These are phyloP conservation scores for Daldinia caldariorum DNA, from an alignment of 495 filamentous ascomycete genomes.

Conservation along the genomic window DNA sequence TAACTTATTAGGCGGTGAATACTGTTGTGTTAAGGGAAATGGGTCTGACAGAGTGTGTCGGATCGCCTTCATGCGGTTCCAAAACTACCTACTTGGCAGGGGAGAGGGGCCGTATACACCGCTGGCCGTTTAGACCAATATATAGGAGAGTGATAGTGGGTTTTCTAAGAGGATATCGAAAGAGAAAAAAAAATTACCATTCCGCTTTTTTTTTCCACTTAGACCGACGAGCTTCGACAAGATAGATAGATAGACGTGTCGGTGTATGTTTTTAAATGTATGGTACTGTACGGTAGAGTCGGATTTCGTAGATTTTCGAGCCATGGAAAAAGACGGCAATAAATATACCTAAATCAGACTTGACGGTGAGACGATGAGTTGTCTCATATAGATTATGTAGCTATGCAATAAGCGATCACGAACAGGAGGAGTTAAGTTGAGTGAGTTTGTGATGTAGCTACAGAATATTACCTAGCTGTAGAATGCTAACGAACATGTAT, in stretches of 20 bases:
- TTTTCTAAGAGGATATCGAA: not conserved
- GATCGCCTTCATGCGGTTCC: constrained; percentile 35
- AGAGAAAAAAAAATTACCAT: not conserved
- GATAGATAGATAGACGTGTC: constrained; percentile 6
- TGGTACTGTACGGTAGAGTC: not conserved
- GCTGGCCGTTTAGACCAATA: constrained; percentile 2
- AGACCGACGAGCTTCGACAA: not conserved
- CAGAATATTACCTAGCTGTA: not conserved
- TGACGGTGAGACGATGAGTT: constrained; percentile 15
- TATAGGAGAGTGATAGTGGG: not conserved
- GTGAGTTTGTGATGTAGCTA: not conserved
- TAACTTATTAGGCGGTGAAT: constrained; percentile 18
- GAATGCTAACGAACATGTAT: not conserved
- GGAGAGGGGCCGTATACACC: constrained; percentile 15
- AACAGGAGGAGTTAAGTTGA: not conserved
- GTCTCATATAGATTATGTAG: constrained; percentile 21
- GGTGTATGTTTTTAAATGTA: not conserved
- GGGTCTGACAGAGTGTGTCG: constrained; percentile 28
- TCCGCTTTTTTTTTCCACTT: not conserved
- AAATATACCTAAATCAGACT: not conserved
- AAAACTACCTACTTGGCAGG: not conserved
- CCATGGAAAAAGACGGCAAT: constrained; percentile 6
- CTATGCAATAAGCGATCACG: constrained; percentile 23
- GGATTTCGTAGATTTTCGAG: not conserved
- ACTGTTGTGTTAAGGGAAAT: not conserved